Evolutionary conservation across 495 filamentous ascomycete species (phyloP).

Genomic region (Trichoderma parareesei): DNA sequence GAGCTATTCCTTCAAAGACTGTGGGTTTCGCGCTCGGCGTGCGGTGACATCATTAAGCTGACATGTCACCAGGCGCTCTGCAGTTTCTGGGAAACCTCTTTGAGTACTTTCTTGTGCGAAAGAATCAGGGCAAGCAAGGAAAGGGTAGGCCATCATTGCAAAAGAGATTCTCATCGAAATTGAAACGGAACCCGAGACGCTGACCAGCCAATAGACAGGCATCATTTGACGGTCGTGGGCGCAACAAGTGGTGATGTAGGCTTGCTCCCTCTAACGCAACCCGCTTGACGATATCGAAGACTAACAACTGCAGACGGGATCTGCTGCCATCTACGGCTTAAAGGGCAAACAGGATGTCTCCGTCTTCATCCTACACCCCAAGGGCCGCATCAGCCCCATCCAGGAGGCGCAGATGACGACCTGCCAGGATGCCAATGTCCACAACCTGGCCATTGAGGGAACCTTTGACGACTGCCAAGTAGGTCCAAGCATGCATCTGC

Average conservation of each 20-base stretch:
- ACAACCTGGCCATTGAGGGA: constrained; percentile 77
- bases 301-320: constrained; percentile 51
- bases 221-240: constrained; percentile 84
- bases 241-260: constrained; percentile 75
- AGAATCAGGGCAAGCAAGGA: constrained; percentile 67
- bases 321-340: constrained; percentile 93
- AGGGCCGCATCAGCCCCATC: constrained; percentile 73
- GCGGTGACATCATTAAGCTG: constrained; percentile 15
- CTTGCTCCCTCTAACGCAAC: constrained; percentile 1
- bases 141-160: constrained; percentile 18
- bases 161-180: too few species aligned
- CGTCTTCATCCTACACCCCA: constrained; percentile 81
- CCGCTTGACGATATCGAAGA: neutral
- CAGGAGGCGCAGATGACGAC: constrained; percentile 97
- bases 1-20: constrained; percentile 88
- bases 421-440: constrained; percentile 75
- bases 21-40: constrained; percentile 10
- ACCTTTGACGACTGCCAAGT: constrained; percentile 94
- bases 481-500: constrained; percentile 11
- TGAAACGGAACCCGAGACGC: neutral
- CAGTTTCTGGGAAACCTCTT: constrained; percentile 93
- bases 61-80: constrained; percentile 49
- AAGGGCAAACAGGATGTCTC: constrained; percentile 95
- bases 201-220: constrained; percentile 41
- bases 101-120: constrained; percentile 84